Percentiles rank a stretch among this genome's conserved stretches.
Evolutionary conservation across 805 yeast species (phyloP).

Genomic region (Cyberlindnera xishuangbannaensis): DNA sequence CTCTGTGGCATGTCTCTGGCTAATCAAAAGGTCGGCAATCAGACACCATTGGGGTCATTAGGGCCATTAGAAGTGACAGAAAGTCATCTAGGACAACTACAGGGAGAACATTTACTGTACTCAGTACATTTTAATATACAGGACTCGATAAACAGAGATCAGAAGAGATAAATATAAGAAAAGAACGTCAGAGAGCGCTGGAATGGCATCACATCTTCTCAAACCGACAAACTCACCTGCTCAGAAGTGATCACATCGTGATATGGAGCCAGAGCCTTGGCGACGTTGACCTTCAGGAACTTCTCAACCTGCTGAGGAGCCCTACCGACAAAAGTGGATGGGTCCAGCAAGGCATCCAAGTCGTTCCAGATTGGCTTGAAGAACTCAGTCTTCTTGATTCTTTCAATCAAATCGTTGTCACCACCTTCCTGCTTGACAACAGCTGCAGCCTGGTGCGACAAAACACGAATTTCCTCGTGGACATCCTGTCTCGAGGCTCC

Average conservation of each 20-base stretch:
- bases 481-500: constrained; percentile 98
- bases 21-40: too few relatives aligned
- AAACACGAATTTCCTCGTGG: constrained; percentile 94
- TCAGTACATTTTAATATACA: too few relatives aligned
- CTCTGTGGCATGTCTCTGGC: too few relatives aligned
- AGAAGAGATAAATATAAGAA: too few relatives aligned
- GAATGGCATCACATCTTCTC: too few relatives aligned
- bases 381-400: constrained; percentile 70
- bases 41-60: too few relatives aligned
- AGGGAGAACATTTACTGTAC: too few relatives aligned
- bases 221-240: constrained; percentile 77
- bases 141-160: too few relatives aligned
- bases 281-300: constrained; percentile 80
- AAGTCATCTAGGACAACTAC: too few relatives aligned
- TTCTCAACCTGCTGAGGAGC: constrained; percentile 98
- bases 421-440: constrained; percentile 98
- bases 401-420: constrained; percentile 91
- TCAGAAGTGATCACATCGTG: constrained; percentile 53
- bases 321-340: constrained; percentile 93
- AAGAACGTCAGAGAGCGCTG: too few relatives aligned
- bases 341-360: constrained; percentile 76
- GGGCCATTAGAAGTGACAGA: too few relatives aligned
- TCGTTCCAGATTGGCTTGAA: constrained; percentile 87
- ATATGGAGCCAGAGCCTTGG: constrained; percentile 71
- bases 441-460: constrained; percentile 95